phyloP scores from a whole-genome alignment of 192 early-diverging fungal species.

The Lobosporangium transversale region DNA sequence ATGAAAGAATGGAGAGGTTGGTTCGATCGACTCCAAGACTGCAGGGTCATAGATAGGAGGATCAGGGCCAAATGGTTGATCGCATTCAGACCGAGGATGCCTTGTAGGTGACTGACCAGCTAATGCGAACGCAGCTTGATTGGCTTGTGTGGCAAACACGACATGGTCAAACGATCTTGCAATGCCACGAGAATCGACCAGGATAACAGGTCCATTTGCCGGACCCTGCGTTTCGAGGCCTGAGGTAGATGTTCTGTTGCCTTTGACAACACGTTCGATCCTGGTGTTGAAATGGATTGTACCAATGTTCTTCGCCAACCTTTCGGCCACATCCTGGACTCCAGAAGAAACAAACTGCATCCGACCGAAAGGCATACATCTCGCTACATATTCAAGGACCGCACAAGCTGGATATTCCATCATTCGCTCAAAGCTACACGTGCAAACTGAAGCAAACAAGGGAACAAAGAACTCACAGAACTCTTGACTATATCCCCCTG shows the following conservation, averaged over 20 bases:
- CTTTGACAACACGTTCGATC: slow-evolving; percentile 11
- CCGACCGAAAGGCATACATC: slow-evolving; percentile 45
- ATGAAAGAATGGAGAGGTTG: slow-evolving; percentile 14
- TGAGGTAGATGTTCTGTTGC: background rate
- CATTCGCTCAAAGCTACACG: slow-evolving; percentile 52
- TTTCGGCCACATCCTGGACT: slow-evolving; percentile 27
- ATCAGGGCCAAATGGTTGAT: background rate
- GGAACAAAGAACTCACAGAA: slow-evolving; percentile 49
- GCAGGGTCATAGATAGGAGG: background rate
- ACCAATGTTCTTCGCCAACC: slow-evolving; percentile 17
- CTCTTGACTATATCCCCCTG: slow-evolving; percentile 38
- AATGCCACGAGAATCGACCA: slow-evolving; percentile 23
- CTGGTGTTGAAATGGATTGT: slow-evolving; percentile 39
- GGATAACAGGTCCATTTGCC: slow-evolving; percentile 6
- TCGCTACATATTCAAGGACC: slow-evolving; percentile 45
- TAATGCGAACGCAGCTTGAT: slow-evolving; percentile 30
- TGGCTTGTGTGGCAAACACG: slow-evolving; percentile 50
- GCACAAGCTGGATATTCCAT: slow-evolving; percentile 49
- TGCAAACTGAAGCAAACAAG: slow-evolving; percentile 48
- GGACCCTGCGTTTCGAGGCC: background rate
- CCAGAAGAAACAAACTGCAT: slow-evolving; percentile 34
- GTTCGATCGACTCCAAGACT: background rate
- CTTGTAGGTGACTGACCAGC: background rate
- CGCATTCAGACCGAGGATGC: background rate
- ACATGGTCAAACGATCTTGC: slow-evolving; percentile 32